phyloP scores from a whole-genome alignment of 2,329 filamentous ascomycete species.

The Trichoderma gracile region DNA sequence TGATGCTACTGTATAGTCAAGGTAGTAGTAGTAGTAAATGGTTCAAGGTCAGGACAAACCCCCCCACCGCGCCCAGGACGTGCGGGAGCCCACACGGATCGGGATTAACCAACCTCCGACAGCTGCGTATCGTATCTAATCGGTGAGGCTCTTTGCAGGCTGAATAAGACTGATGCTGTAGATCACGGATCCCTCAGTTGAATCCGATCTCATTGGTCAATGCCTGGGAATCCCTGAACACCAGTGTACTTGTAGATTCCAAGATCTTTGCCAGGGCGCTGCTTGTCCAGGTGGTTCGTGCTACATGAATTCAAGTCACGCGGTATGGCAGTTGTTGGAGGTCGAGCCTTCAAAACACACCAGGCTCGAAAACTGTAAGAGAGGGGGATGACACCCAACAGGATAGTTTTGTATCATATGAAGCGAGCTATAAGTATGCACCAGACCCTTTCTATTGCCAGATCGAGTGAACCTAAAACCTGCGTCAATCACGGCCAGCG shows the following conservation, averaged over 20 bases:
- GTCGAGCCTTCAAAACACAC: background rate
- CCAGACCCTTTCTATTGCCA: background rate
- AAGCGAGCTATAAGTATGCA: too few species aligned
- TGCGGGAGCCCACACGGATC: slow-evolving; percentile 10
- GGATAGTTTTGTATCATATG: background rate
- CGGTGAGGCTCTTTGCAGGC: background rate
- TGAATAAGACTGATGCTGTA: background rate
- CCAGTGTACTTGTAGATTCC: too few species aligned
- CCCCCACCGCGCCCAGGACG: slow-evolving; percentile 8
- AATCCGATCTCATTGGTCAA: too few species aligned
- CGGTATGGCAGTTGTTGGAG: background rate
- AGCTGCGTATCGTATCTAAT: background rate
- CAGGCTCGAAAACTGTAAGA: too few species aligned
- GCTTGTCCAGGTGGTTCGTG: background rate
- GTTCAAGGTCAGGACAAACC: slow-evolving; percentile 8
- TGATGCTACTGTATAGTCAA: too few species aligned
- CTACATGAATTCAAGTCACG: background rate
- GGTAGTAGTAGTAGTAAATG: too few species aligned
- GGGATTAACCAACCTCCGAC: slow-evolving; percentile 18
- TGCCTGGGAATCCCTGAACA: too few species aligned
- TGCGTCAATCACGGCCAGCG: background rate
- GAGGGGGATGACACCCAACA: background rate
- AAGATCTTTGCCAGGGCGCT: background rate
- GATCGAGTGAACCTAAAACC: background rate
- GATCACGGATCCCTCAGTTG: too few species aligned